phyloP scores from a whole-genome alignment of 2,329 filamentous ascomycete species.

The Arthrobotrys megalospora region DNA sequence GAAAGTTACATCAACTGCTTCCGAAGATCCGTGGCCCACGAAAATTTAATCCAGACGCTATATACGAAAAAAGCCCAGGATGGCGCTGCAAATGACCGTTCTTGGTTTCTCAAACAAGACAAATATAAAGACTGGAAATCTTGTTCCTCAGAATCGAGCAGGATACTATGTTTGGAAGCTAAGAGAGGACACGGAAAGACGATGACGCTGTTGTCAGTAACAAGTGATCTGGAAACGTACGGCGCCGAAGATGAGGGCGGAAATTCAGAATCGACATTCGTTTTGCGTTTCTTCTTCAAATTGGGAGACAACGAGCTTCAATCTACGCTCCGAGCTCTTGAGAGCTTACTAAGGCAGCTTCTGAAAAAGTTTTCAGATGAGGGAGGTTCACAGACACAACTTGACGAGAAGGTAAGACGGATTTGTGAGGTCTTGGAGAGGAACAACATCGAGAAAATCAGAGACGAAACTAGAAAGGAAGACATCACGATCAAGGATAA shows the following conservation, averaged over 20 bases:
- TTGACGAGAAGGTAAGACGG: not conserved
- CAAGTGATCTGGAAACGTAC: slow-evolving; percentile 11
- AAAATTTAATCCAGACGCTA: slow-evolving; percentile 16
- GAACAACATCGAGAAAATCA: slow-evolving; percentile 4
- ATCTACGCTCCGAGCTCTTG: slow-evolving; percentile 10
- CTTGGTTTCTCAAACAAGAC: slow-evolving; percentile 30
- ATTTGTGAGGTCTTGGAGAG: slow-evolving; percentile 10
- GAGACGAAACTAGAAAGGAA: slow-evolving; percentile 12
- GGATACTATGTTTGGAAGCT: slow-evolving; percentile 30
- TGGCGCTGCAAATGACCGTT: slow-evolving; percentile 13
- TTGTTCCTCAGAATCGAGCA: not conserved
- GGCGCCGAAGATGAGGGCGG: not conserved
- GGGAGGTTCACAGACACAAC: not conserved
- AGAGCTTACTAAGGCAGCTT: slow-evolving; percentile 32
- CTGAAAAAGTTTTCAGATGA: not conserved
- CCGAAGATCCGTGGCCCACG: slow-evolving; percentile 19
- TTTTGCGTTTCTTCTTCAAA: slow-evolving; percentile 46
- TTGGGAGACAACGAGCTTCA: slow-evolving; percentile 26
- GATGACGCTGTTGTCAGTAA: slow-evolving; percentile 30
- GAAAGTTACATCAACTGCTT: slow-evolving; percentile 26
- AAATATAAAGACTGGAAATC: slow-evolving; percentile 32
- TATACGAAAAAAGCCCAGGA: slow-evolving; percentile 22
- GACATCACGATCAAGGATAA: too few relatives aligned
- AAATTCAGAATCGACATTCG: not conserved
- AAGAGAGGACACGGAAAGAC: slow-evolving; percentile 42